Percentiles rank a stretch among this genome's conserved stretches.
phyloP scores from a whole-genome alignment of 78 protist species.

The Dictyostelium purpureum region DNA sequence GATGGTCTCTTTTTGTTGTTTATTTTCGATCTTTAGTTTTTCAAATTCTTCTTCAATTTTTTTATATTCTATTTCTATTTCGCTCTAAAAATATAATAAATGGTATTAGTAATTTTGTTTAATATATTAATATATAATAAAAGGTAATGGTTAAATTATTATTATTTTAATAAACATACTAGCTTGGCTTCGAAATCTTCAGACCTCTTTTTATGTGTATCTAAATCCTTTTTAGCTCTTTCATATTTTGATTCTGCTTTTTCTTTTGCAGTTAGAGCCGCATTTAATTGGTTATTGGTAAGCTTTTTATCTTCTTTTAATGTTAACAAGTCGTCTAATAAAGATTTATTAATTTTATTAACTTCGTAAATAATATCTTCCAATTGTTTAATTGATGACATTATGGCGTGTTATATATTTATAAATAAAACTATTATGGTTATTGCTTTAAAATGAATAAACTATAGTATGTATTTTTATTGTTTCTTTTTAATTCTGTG shows the following conservation, averaged over 20 bases:
- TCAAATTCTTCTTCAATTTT: neutral
- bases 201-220: constrained; percentile 16
- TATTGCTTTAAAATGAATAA: too few relatives aligned
- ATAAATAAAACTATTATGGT: too few relatives aligned
- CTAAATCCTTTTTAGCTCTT: constrained; percentile 53
- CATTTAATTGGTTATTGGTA: constrained; percentile 52
- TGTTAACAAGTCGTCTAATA: constrained; percentile 65
- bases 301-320: constrained; percentile 71
- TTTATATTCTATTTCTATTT: constrained; percentile 26
- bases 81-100: neutral
- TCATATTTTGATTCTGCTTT: constrained; percentile 39
- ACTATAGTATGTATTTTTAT: too few relatives aligned
- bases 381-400: constrained; percentile 58
- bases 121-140: neutral
- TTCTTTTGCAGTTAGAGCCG: constrained; percentile 31
- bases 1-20: too few relatives aligned
- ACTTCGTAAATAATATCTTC: constrained; percentile 27
- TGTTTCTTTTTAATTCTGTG: too few relatives aligned
- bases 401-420: too few relatives aligned
- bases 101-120: neutral
- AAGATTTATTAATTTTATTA: constrained; percentile 49
- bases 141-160: neutral
- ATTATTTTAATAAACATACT: neutral
- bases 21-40: neutral
- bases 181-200: constrained; percentile 49